phyloP scores from a whole-genome alignment of 805 yeast species.

The Metschnikowia dekortorum region DNA sequence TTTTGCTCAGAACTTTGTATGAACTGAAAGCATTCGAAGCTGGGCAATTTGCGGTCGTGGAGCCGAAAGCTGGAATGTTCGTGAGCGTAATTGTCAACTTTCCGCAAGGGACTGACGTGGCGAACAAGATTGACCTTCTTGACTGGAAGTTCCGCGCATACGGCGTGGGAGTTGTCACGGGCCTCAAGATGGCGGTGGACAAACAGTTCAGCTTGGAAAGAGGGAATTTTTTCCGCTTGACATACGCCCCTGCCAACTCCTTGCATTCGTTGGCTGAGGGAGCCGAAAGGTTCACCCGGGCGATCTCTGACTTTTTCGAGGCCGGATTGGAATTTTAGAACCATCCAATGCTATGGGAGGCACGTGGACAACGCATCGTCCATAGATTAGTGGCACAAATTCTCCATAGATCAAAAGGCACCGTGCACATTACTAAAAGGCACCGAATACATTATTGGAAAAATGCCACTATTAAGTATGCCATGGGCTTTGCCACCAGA shows the following conservation, averaged over 20 bases:
- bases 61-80: conserved; percentile 26
- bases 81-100: conserved; percentile 12
- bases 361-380: too few species aligned
- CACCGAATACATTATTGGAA: not conserved
- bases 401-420: too few species aligned
- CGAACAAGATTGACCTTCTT: conserved; percentile 7
- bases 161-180: conserved; percentile 12
- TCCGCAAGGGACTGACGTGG: conserved; percentile 10
- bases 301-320: conserved; percentile 13
- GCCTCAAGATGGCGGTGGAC: conserved; percentile 20
- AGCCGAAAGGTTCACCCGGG: conserved; percentile 9
- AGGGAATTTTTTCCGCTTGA: conserved; percentile 16
- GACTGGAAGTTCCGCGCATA: conserved; percentile 14
- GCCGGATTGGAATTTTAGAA: conserved; percentile 10
- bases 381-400: too few species aligned
- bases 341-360: not conserved
- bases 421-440: too few species aligned
- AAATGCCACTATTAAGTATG: not conserved
- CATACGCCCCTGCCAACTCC: conserved; percentile 26
- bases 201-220: conserved; percentile 11
- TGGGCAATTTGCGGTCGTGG: conserved; percentile 19
- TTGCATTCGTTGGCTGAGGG: conserved; percentile 14
- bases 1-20: conserved; percentile 17
- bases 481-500: not conserved
- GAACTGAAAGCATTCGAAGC: conserved; percentile 19